Conservation (phyloP, 2,329 filamentous ascomycete genomes). For the Nemania serpens region DNA sequence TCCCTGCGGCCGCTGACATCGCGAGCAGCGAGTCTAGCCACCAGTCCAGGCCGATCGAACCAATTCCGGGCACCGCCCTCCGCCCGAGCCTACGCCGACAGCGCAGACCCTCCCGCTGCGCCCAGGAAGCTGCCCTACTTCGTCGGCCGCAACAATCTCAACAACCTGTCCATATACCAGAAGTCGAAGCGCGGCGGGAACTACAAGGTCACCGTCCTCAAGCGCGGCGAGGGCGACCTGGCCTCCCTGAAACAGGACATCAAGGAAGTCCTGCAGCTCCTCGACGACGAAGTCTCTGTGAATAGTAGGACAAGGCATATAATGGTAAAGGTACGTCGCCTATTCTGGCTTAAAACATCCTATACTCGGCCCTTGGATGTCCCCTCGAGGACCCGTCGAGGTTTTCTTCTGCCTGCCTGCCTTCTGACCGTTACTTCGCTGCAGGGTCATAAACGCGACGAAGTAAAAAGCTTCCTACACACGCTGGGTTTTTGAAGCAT, state of each 20-base stretch:
- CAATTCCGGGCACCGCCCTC: conserved; percentile 15
- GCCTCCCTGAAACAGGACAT: conserved; percentile 68
- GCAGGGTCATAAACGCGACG: conserved; percentile 32
- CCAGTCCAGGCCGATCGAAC: conserved; percentile 1
- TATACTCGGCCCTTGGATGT: not conserved
- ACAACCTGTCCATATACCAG: conserved; percentile 78
- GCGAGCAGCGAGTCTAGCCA: conserved; percentile 10
- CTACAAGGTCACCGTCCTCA: conserved; percentile 72
- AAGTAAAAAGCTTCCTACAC: conserved; percentile 34
- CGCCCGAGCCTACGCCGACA: not conserved
- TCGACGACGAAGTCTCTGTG: conserved; percentile 56
- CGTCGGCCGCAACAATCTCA: conserved; percentile 71
- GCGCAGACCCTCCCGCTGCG: not conserved
- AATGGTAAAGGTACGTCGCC: conserved; percentile 65
- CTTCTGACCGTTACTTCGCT: not conserved
- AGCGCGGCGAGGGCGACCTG: conserved; percentile 78
- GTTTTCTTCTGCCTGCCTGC: not conserved
- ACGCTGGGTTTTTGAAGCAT: conserved; percentile 35
- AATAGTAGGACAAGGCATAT: conserved; percentile 73
- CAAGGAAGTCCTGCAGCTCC: conserved; percentile 59
- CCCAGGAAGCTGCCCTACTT: conserved; percentile 67
- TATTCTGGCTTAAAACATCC: not conserved
- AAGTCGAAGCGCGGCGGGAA: conserved; percentile 76
- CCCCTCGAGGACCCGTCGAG: not conserved
- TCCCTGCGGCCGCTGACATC: conserved; percentile 31